Conservation (phyloP, 305 asterid genomes). For the Plantago coronopus region DNA sequence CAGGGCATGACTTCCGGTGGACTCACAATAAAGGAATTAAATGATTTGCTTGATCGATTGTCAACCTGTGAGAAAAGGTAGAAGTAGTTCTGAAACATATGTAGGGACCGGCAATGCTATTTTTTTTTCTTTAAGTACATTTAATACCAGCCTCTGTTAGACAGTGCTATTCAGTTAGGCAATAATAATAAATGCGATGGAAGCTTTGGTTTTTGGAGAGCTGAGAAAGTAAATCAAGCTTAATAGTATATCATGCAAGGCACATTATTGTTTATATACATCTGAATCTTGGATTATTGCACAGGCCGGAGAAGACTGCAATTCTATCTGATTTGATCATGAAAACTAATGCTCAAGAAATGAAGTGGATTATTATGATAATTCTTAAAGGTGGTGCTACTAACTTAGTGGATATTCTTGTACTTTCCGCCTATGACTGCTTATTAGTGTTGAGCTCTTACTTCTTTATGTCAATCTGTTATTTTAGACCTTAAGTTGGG, state of each 20-base stretch:
- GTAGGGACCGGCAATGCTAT: background rate
- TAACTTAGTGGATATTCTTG: conserved; percentile 15
- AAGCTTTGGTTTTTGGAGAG: background rate
- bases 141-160: too few species aligned
- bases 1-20: conserved; percentile 82
- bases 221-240: conserved; percentile 8
- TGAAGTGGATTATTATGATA: conserved; percentile 98
- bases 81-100: conserved; percentile 6
- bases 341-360: conserved; percentile 89
- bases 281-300: conserved; percentile 24
- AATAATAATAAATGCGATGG: too few species aligned
- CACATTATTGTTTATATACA: conserved; percentile 14
- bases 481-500: conserved; percentile 87
- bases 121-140: too few species aligned
- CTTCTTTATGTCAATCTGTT: conserved; percentile 18
- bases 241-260: conserved; percentile 5
- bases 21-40: conserved; percentile 60
- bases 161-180: too few species aligned
- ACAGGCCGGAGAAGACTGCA: conserved; percentile 68
- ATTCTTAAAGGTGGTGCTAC: conserved; percentile 71
- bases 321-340: conserved; percentile 70
- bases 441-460: conserved; percentile 10
- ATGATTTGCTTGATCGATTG: conserved; percentile 79
- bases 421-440: conserved; percentile 3
- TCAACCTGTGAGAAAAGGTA: conserved; percentile 78